Conservation (phyloP, 140 eudicot species). For the Senecio squalidus region DNA sequence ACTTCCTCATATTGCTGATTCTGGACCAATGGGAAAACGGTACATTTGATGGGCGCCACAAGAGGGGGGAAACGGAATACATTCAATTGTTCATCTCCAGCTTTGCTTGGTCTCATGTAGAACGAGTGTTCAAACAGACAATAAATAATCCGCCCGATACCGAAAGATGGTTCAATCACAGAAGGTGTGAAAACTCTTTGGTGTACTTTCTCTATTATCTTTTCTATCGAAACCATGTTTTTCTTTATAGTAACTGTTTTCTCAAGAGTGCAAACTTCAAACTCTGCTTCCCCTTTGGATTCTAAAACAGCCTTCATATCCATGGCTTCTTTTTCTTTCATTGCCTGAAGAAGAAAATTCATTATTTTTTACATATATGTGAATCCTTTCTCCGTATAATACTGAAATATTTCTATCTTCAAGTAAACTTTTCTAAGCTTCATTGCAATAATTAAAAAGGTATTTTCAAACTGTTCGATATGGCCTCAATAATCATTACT, state of each 20-base stretch:
- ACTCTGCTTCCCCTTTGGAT: slow-evolving; percentile 55
- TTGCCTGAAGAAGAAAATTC: slow-evolving; percentile 33
- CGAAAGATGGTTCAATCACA: slow-evolving; percentile 79
- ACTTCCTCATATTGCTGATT: slow-evolving; percentile 65
- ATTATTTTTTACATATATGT: too few relatives aligned
- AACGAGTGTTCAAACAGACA: slow-evolving; percentile 73
- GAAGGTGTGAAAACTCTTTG: slow-evolving; percentile 75
- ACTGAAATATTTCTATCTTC: too few relatives aligned
- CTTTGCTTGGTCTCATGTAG: slow-evolving; percentile 61
- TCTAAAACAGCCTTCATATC: slow-evolving; percentile 62
- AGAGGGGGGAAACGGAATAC: slow-evolving; percentile 73
- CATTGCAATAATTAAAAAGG: too few relatives aligned
- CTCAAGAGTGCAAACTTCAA: slow-evolving; percentile 54
- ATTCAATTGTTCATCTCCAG: slow-evolving; percentile 66
- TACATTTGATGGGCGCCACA: slow-evolving; percentile 85
- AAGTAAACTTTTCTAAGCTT: too few relatives aligned
- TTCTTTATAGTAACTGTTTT: slow-evolving; percentile 45
- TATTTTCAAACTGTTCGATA: too few relatives aligned
- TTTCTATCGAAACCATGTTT: slow-evolving; percentile 56
- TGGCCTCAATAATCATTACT: too few relatives aligned
- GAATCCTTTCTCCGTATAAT: too few relatives aligned
- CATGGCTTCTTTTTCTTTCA: slow-evolving; percentile 70
- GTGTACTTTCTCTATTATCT: slow-evolving; percentile 60
- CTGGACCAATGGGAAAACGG: slow-evolving; percentile 79
- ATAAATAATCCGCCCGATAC: slow-evolving; percentile 71